Conservation (phyloP, 352 stramenopile genomes). For the Aphanomyces astaci region DNA sequence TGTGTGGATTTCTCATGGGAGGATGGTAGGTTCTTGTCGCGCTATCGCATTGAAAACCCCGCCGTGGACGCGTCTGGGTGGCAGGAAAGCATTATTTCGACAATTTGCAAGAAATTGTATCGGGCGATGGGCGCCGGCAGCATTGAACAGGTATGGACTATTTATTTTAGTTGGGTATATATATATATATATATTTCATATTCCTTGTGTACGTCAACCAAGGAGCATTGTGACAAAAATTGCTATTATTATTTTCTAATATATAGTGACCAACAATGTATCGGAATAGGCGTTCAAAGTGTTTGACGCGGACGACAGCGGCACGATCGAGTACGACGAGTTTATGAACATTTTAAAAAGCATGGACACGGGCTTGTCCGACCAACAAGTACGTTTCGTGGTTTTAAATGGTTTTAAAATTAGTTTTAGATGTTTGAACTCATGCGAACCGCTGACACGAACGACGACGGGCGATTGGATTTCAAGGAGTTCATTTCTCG, state of each 20-base stretch:
- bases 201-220: too few relatives aligned
- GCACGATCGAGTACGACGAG: slow-evolving; percentile 91
- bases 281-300: slow-evolving; percentile 63
- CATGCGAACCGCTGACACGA: slow-evolving; percentile 88
- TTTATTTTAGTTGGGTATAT: too few relatives aligned
- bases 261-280: too few relatives aligned
- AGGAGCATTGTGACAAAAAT: too few relatives aligned
- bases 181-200: too few relatives aligned
- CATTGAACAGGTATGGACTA: slow-evolving; percentile 40
- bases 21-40: slow-evolving; percentile 73
- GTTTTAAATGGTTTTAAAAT: not conserved
- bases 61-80: slow-evolving; percentile 76
- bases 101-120: slow-evolving; percentile 90
- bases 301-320: slow-evolving; percentile 86
- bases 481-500: slow-evolving; percentile 86
- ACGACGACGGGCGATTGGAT: slow-evolving; percentile 88
- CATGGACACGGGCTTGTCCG: slow-evolving; percentile 87
- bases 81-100: slow-evolving; percentile 86
- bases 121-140: slow-evolving; percentile 84
- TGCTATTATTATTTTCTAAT: too few relatives aligned
- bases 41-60: slow-evolving; percentile 89
- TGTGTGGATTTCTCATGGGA: too few relatives aligned
- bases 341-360: slow-evolving; percentile 86
- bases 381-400: slow-evolving; percentile 44
- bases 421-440: slow-evolving; percentile 76